Base-by-base conservation (phyloP, 2,329 filamentous ascomycete species). In the Fusarium sp. region DNA sequence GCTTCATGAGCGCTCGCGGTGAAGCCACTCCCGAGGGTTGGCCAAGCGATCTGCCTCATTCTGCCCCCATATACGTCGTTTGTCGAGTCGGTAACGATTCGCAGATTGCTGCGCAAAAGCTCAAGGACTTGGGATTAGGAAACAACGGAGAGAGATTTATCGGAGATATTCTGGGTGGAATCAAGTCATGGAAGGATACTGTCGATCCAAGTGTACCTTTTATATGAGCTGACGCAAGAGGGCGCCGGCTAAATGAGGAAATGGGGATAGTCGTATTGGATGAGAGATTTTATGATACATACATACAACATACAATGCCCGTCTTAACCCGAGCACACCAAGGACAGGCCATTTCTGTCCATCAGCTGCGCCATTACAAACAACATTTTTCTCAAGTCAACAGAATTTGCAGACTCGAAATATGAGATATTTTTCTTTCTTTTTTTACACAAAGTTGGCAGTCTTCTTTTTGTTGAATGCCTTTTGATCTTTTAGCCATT, bases 401-500 rank as follows among this genome's bases (percentile, higher is more conserved):
- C 35, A 54, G 35, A 15, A 26, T 33, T 45, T 38, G 46, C n/a
- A 20, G 53, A 49, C 30, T 58, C 41, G 15, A 49, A 45, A 49
- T 30, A 60, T 52, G 52, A 48, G 38, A 50, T 37, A 45, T 48
- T 62, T 59, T 60, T 54, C 26, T 10, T 44, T 58, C 14, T 50
- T 17, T 50, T 58, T 48, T 84, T 81, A 91, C 70, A 91, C 82
- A 81, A 90, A 90, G 76, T 84, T 89, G 73, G 85, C 89, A 80
- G 90, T 91, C 89, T 97, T 92, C 89, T 97, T 97, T 86, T 94
- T 94, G 85, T 97, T 97, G 84, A 97, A 99, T 13, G 95, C 95
- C 69, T 95, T 88, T 86, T 98, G 96, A 79, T 99, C 96, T 86
- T 97, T 98, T 78, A 99, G 84, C 96, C 96, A 99, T 81, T 94